phyloP scores from a whole-genome alignment of 176 grass and related monocot species.

The Carex littledalei region DNA sequence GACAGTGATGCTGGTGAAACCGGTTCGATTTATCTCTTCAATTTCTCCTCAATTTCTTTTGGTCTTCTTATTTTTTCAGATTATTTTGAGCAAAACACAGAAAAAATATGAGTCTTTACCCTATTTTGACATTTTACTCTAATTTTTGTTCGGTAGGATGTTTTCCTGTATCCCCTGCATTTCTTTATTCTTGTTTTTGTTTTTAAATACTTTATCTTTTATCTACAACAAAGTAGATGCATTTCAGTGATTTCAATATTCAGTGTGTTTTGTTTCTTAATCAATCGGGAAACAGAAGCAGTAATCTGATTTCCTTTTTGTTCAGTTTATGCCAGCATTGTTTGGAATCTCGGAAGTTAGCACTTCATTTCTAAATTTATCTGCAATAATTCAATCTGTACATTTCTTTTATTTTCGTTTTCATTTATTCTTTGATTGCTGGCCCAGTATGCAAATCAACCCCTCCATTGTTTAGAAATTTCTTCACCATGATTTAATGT shows the following conservation, averaged over 20 bases:
- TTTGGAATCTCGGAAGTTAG: not conserved
- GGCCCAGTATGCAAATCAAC: not conserved
- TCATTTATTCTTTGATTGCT: not conserved
- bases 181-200: not conserved
- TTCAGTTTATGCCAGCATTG: not conserved
- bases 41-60: constrained; percentile 11
- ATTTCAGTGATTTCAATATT: not conserved
- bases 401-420: not conserved
- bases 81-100: not conserved
- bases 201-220: not conserved
- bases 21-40: constrained; percentile 37
- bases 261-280: not conserved
- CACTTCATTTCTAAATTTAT: not conserved
- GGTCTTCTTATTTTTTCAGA: not conserved
- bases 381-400: not conserved
- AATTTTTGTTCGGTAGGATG: not conserved
- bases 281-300: not conserved
- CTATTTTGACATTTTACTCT: not conserved
- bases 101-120: constrained; percentile 16
- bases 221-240: not conserved
- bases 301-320: not conserved
- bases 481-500: not conserved
- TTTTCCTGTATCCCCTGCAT: not conserved
- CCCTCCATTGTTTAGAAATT: not conserved
- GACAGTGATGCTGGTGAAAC: constrained; percentile 59